phyloP scores from a whole-genome alignment of 441 rosid genomes.

The Hypseocharis bilobata region DNA sequence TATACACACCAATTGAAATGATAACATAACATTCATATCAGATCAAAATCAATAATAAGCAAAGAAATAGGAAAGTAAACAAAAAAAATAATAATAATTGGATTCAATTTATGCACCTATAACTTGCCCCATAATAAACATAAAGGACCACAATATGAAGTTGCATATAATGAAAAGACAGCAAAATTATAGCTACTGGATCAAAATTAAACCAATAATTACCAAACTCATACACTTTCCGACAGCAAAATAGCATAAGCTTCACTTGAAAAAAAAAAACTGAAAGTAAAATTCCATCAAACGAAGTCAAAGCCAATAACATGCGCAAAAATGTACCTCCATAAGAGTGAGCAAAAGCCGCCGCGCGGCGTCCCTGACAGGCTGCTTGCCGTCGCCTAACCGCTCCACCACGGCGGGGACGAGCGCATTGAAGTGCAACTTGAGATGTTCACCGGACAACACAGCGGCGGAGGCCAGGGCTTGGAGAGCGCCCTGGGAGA shows the following conservation, averaged over 20 bases:
- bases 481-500: slow-evolving; percentile 89
- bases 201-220: background rate
- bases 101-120: too few relatives aligned
- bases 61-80: too few relatives aligned
- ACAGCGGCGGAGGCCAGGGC: slow-evolving; percentile 99
- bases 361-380: slow-evolving; percentile 91
- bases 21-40: too few relatives aligned
- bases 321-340: slow-evolving; percentile 72
- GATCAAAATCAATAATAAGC: too few relatives aligned
- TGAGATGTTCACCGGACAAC: slow-evolving; percentile 88
- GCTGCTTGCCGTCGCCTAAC: slow-evolving; percentile 84
- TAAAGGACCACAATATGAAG: too few relatives aligned
- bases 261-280: background rate
- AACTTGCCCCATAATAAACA: too few relatives aligned
- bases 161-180: too few relatives aligned
- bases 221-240: too few relatives aligned
- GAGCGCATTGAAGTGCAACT: slow-evolving; percentile 85
- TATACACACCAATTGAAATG: too few relatives aligned
- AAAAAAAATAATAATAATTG: background rate
- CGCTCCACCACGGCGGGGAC: slow-evolving; percentile 94
- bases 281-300: background rate
- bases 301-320: background rate
- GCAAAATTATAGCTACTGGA: background rate
- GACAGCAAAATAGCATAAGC: background rate
- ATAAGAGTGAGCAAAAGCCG: slow-evolving; percentile 83